Percentiles rank a stretch among this genome's conserved stretches.
phyloP scores from a whole-genome alignment of 31 red algal species.

The Asparagopsis taxiformis region DNA sequence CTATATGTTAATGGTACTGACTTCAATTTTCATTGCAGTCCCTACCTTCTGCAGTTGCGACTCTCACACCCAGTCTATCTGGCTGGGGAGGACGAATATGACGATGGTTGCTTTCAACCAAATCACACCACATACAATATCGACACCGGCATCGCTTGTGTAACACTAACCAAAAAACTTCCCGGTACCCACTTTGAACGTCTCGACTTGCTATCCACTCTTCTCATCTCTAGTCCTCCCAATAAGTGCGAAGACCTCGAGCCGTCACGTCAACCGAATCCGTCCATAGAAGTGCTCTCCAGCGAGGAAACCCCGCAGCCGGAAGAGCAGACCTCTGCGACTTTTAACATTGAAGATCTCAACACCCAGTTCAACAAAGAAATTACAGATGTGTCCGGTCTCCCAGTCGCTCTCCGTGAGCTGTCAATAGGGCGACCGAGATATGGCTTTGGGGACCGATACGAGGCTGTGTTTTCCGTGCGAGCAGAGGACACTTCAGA shows the following conservation, averaged over 20 bases:
- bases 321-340: not conserved
- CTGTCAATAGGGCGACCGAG: conserved; percentile 2
- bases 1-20: not conserved
- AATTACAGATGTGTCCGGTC: not conserved
- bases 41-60: conserved; percentile 16
- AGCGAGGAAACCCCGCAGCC: not conserved
- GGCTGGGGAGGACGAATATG: not conserved
- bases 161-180: not conserved
- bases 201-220: conserved; percentile 18
- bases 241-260: not conserved
- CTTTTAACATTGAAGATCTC: not conserved
- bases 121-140: conserved; percentile 8
- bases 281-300: conserved; percentile 15
- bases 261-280: not conserved
- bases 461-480: conserved; percentile 13
- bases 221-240: conserved; percentile 8
- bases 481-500: conserved; percentile 14
- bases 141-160: conserved; percentile 6
- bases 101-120: not conserved
- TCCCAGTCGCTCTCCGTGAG: not conserved
- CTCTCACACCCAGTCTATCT: conserved; percentile 6
- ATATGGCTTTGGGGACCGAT: conserved; percentile 22
- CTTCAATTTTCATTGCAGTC: conserved; percentile 16
- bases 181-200: conserved; percentile 13
- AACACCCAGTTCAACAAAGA: conserved; percentile 1